Percentiles rank a stretch among this genome's conserved stretches.
These are phyloP conservation scores for Lagenidium giganteum DNA, from an alignment of 352 stramenopile species.

Conservation along the genomic window DNA sequence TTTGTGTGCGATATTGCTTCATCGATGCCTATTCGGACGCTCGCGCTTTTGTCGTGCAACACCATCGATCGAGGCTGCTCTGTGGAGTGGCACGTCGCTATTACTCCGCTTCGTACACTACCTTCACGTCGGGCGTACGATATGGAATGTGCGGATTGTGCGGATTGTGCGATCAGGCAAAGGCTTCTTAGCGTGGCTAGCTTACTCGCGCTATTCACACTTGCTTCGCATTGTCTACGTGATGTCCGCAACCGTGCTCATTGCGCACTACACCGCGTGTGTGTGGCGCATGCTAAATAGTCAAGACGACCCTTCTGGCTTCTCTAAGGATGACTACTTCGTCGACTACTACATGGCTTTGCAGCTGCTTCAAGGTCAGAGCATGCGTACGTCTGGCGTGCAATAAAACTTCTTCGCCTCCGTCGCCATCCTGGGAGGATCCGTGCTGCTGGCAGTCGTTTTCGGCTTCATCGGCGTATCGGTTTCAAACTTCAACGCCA, in stretches of 20 bases:
- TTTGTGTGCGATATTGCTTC: conserved; percentile 17
- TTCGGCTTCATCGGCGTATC: conserved; percentile 59
- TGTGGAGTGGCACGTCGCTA: no score
- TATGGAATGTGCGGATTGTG: conserved; percentile 10
- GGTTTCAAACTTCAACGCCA: conserved; percentile 52
- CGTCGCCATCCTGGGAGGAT: conserved; percentile 37
- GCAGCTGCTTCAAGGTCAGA: conserved; percentile 49
- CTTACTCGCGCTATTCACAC: conserved; percentile 30
- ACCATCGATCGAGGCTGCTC: no score
- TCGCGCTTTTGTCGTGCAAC: no score
- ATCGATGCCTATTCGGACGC: conserved; percentile 3
- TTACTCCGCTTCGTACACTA: not conserved
- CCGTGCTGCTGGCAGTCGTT: conserved; percentile 48
- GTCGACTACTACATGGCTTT: no score
- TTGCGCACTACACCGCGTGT: conserved; percentile 20
- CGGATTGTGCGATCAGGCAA: not conserved
- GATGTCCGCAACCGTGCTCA: conserved; percentile 14
- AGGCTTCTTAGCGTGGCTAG: conserved; percentile 17
- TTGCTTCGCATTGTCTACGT: conserved; percentile 14
- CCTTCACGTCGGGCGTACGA: not conserved
- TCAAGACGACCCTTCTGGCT: no score
- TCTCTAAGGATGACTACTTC: no score
- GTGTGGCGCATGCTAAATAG: no score
- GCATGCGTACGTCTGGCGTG: conserved; percentile 15
- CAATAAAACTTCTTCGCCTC: conserved; percentile 36